Evolutionary conservation across 208 protist species (phyloP), one percentile per base, ranked within the genome.

Genomic region (Wallacemonas collosoma): DNA sequence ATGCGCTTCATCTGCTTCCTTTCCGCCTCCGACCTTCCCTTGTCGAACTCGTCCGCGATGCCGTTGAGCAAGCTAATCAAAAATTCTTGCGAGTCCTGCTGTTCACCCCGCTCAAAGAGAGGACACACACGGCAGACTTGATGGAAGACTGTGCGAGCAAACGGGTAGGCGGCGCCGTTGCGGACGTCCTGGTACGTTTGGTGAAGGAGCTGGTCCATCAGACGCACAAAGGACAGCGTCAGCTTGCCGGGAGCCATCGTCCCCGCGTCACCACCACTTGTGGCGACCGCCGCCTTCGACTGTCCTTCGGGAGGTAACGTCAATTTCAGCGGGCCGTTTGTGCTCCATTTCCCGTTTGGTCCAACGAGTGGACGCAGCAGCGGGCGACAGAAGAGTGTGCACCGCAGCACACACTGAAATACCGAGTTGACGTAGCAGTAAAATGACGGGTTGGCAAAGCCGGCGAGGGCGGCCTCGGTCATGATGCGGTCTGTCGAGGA

Each of bases 391-490:
- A 95, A 91, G 67, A 82, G 80, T 48, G 71, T 44, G 71, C 91
- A 96, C 40, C 87, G 83, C 61, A 93, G 84, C 44, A 99, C 70
- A 76, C 96, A 98, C 84, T 99, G 98, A 60, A 99, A 57, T 1
- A 96, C 90, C 2, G 92, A 90, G 81, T 99, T 99, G 80, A 99
- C 93, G 75, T 98, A 99, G 77, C 98, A 99, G 12, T 95, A 98
- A 74, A 98, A 98, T 61, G 91, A 90, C 43, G 82, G 72, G 76
- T 98, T 98, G 1, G 81, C 72, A 36, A 98, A 87, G 55, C 96
- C 96, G 60, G 76, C 77, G 67, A 97, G 73, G 26, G 77, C 75
- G 44, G 86, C 85, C 8, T 72, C 54, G 26, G 75, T 79, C 51
- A 89, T 73, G 45, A 86, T 62, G 51, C 71, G 73, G 60, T 90